These are phyloP conservation scores for Ricinus communis DNA, from an alignment of 345 rosid genomes.

Conservation along the genomic window DNA sequence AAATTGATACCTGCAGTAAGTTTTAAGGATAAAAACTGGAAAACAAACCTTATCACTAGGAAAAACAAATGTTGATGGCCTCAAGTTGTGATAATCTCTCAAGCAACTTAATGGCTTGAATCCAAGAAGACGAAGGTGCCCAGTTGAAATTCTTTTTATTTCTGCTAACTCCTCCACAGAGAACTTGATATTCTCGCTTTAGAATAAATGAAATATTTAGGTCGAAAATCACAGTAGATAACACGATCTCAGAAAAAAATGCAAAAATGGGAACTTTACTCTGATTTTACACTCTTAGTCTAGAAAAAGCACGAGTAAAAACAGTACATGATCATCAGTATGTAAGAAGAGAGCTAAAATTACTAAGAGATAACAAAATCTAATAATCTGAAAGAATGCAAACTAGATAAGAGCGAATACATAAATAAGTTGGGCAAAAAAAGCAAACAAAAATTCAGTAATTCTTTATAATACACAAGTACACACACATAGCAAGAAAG, in stretches of 20 bases:
- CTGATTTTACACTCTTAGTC: background rate
- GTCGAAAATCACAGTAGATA: conserved; percentile 17
- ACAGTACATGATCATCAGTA: background rate
- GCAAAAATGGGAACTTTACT: background rate
- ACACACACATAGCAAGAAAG: no score
- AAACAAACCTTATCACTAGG: conserved; percentile 80
- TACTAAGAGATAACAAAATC: background rate
- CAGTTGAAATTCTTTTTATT: conserved; percentile 68
- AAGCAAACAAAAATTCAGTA: no score
- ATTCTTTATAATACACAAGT: no score
- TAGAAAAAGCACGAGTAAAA: background rate
- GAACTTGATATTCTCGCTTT: conserved; percentile 64
- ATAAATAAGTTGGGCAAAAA: no score
- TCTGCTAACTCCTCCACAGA: conserved; percentile 64
- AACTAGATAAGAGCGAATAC: no score
- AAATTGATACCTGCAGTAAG: conserved; percentile 8
- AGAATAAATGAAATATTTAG: conserved; percentile 18
- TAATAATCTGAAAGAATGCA: no score
- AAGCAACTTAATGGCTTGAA: conserved; percentile 91
- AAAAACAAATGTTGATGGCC: conserved; percentile 88
- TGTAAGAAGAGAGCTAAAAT: background rate
- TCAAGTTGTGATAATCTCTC: conserved; percentile 89
- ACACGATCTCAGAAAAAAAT: background rate
- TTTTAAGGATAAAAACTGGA: conserved; percentile 8
- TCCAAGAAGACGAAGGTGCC: conserved; percentile 75